phyloP scores from a whole-genome alignment of 2,329 filamentous ascomycete genomes.

The Aspergillus proliferans region DNA sequence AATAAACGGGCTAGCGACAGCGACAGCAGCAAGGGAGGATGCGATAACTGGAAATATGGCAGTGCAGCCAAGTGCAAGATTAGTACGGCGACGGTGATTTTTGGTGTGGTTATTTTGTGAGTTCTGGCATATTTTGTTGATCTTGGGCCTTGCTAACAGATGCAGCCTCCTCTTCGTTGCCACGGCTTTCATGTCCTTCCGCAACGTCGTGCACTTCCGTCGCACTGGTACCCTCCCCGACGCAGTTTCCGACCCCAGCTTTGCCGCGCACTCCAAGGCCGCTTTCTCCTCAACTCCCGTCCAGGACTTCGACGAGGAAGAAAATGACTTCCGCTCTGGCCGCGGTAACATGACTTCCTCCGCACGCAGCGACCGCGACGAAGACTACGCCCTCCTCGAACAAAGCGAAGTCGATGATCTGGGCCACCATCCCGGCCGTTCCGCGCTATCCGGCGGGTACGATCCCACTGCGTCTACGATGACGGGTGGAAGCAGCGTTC shows the following conservation, averaged over 20 bases:
- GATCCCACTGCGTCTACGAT: conserved; percentile 30
- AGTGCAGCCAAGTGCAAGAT: conserved; percentile 51
- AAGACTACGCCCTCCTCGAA: conserved; percentile 49
- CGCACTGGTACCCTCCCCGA: conserved; percentile 51
- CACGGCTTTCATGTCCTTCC: conserved; percentile 49
- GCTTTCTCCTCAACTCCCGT: conserved; percentile 43
- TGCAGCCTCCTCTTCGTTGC: conserved; percentile 44
- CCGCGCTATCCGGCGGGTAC: conserved; percentile 33
- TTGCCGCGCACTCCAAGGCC: conserved; percentile 45
- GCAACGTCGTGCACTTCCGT: conserved; percentile 52
- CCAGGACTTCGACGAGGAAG: conserved; percentile 41
- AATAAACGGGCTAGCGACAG: conserved; percentile 26
- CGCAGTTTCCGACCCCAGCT: conserved; percentile 38
- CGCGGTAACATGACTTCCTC: conserved; percentile 35
- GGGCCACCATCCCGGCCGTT: conserved; percentile 27
- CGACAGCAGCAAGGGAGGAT: conserved; percentile 41
- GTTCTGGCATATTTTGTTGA: conserved; percentile 12
- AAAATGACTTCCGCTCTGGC: conserved; percentile 39
- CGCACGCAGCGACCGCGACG: conserved; percentile 38
- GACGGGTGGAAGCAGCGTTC: conserved; percentile 19
- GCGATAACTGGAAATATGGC: conserved; percentile 52
- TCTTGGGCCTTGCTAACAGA: no score
- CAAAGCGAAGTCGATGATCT: conserved; percentile 41
- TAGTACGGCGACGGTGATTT: conserved; percentile 50
- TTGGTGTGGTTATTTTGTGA: conserved; percentile 54